Conservation (phyloP, 2,329 filamentous ascomycete genomes). For the Periglandula ipomoeae region DNA sequence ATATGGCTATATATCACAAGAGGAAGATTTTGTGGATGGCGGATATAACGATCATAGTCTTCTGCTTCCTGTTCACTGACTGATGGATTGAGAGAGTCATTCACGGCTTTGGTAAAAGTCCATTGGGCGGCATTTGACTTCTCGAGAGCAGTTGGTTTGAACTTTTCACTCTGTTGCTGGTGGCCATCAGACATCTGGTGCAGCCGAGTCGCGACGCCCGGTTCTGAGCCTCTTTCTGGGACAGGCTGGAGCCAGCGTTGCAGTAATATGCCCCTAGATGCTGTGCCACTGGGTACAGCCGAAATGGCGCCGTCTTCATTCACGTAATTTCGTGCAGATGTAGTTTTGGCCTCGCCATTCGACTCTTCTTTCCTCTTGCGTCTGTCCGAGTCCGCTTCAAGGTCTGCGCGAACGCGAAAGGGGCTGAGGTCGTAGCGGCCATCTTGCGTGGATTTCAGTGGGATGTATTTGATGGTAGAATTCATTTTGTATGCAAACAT, state of each 20-base stretch:
- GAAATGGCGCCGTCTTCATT: constrained; percentile 34
- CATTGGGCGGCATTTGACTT: constrained; percentile 78
- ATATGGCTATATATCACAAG: constrained; percentile 66
- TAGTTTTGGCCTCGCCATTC: constrained; percentile 55
- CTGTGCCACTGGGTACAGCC: constrained; percentile 27
- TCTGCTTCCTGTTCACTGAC: constrained; percentile 68
- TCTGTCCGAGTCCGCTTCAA: constrained; percentile 51
- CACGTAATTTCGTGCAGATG: constrained; percentile 19
- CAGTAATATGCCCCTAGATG: constrained; percentile 41
- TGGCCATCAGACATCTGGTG: not conserved
- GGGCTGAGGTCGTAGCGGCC: constrained; percentile 78
- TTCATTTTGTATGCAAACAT: constrained; percentile 92
- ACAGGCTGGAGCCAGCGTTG: constrained; percentile 53
- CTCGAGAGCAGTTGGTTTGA: constrained; percentile 54
- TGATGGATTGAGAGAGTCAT: constrained; percentile 75
- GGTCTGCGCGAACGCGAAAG: constrained; percentile 67
- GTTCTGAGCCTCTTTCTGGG: constrained; percentile 23
- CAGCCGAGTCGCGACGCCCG: constrained; percentile 2
- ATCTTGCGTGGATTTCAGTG: constrained; percentile 61
- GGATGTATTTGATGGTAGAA: constrained; percentile 75
- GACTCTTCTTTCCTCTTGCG: constrained; percentile 59
- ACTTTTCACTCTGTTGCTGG: constrained; percentile 20
- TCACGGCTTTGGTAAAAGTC: constrained; percentile 79
- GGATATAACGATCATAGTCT: constrained; percentile 84
- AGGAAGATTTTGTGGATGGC: constrained; percentile 80